Evolutionary conservation across 768 basidiomycete species (phyloP).

Genomic region (Xerocomellus intermedius): DNA sequence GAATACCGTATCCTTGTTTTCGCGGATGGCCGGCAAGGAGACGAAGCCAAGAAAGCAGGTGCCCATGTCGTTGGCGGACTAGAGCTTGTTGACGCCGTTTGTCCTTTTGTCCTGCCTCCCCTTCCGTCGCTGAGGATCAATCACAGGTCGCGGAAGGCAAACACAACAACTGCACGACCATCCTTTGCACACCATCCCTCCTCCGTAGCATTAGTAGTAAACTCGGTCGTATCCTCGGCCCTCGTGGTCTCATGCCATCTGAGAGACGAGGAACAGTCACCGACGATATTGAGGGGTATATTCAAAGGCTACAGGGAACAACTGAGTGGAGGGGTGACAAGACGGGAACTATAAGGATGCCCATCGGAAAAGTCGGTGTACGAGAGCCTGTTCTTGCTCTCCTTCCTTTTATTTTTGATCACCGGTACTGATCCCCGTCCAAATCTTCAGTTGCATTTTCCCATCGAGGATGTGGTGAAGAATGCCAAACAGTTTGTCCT

Average conservation of each 20-base stretch:
- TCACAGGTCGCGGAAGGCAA: constrained; percentile 68
- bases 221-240: constrained; percentile 79
- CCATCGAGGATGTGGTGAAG: constrained; percentile 69
- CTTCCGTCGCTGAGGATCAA: neutral
- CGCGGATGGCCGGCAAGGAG: constrained; percentile 79
- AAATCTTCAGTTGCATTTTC: constrained; percentile 62
- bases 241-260: constrained; percentile 93
- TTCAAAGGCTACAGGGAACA: constrained; percentile 74
- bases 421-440: neutral
- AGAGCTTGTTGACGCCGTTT: constrained; percentile 83
- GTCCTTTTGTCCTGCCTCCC: constrained; percentile 28
- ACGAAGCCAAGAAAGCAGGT: constrained; percentile 82
- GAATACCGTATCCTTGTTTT: constrained; percentile 89
- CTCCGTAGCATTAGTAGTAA: constrained; percentile 75
- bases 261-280: constrained; percentile 93
- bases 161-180: constrained; percentile 70
- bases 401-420: neutral
- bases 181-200: constrained; percentile 79
- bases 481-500: constrained; percentile 78
- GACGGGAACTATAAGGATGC: constrained; percentile 76
- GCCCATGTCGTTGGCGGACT: constrained; percentile 89
- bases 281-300: constrained; percentile 80
- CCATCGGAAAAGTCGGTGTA: constrained; percentile 68
- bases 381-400: neutral
- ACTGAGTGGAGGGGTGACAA: constrained; percentile 95